Conservation (phyloP, 768 basidiomycete genomes). For the Pulveroboletus sp. region DNA sequence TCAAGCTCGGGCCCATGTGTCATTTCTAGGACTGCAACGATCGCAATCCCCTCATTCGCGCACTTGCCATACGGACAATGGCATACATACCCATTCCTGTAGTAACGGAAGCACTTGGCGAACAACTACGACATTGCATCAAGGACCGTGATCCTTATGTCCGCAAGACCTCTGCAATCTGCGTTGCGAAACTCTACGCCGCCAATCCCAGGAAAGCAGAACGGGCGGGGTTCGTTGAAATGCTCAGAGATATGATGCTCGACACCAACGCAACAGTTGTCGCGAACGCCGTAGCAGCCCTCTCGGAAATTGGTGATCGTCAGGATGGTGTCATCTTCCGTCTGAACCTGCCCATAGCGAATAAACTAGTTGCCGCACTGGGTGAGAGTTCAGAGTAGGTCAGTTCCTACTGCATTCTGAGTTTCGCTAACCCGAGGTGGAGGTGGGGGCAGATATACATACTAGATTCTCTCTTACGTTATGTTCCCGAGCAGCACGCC, state of each 20-base stretch:
- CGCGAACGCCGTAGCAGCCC: constrained; percentile 91
- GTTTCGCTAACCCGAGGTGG: constrained; percentile 14
- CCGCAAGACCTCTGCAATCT: constrained; percentile 96
- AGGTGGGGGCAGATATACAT: constrained; percentile 99
- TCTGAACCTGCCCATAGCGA: constrained; percentile 81
- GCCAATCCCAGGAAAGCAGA: constrained; percentile 86
- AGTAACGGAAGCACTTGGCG: constrained; percentile 79
- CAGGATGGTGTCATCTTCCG: constrained; percentile 93
- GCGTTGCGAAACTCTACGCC: constrained; percentile 91
- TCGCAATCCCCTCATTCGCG: constrained; percentile 93
- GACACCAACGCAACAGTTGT: constrained; percentile 96
- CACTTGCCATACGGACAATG: constrained; percentile 97
- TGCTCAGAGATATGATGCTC: constrained; percentile 86
- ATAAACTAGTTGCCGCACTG: constrained; percentile 85
- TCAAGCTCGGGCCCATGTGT: constrained; percentile 12
- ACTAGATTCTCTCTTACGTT: constrained; percentile 87
- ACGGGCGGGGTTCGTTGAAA: constrained; percentile 84
- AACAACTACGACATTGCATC: constrained; percentile 87
- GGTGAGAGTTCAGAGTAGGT: constrained; percentile 97
- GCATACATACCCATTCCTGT: constrained; percentile 94
- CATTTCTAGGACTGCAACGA: constrained; percentile 82
- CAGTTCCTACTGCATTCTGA: background rate
- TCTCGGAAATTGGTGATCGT: constrained; percentile 95
- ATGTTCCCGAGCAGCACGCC: constrained; percentile 79
- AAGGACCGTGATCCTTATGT: constrained; percentile 97